Conservation (phyloP, 2,329 filamentous ascomycete species). For the Hypoxylon sp. region DNA sequence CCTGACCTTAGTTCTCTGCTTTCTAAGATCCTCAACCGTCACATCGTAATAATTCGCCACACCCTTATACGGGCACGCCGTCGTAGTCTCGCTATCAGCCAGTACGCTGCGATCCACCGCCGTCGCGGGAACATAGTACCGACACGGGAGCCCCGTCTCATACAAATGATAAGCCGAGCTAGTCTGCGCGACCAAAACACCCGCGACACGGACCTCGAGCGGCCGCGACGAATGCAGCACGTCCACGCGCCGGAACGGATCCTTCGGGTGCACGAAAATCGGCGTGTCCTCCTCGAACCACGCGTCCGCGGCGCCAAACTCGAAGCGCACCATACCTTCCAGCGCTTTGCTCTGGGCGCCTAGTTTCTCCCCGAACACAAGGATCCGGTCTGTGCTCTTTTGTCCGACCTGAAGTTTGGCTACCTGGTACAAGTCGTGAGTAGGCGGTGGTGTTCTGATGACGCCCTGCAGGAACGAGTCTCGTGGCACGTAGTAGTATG, state of each 20-base stretch:
- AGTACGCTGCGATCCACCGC: slow-evolving; percentile 63
- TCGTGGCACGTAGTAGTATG: slow-evolving; percentile 55
- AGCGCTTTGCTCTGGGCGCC: slow-evolving; percentile 36
- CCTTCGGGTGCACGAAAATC: slow-evolving; percentile 75
- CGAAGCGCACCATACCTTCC: slow-evolving; percentile 46
- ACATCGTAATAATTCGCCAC: slow-evolving; percentile 74
- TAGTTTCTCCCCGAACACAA: slow-evolving; percentile 45
- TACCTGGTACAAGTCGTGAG: slow-evolving; percentile 40
- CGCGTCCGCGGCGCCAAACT: slow-evolving; percentile 50
- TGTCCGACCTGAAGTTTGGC: slow-evolving; percentile 40
- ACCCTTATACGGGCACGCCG: slow-evolving; percentile 77
- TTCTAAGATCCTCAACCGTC: slow-evolving; percentile 60
- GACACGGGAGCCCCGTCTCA: slow-evolving; percentile 71
- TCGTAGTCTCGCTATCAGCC: slow-evolving; percentile 65
- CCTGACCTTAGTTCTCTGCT: slow-evolving; percentile 49
- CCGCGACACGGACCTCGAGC: slow-evolving; percentile 60
- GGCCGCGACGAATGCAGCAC: slow-evolving; percentile 68
- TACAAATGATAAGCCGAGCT: slow-evolving; percentile 68
- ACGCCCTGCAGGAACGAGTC: slow-evolving; percentile 32
- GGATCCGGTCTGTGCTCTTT: slow-evolving; percentile 45
- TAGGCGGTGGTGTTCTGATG: not conserved
- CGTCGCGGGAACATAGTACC: slow-evolving; percentile 72
- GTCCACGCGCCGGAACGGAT: slow-evolving; percentile 76
- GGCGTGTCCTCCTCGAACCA: slow-evolving; percentile 71
- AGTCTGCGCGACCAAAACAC: slow-evolving; percentile 61